These are phyloP conservation scores for Gossypium sturtianum DNA, from an alignment of 345 rosid genomes.

Conservation along the genomic window DNA sequence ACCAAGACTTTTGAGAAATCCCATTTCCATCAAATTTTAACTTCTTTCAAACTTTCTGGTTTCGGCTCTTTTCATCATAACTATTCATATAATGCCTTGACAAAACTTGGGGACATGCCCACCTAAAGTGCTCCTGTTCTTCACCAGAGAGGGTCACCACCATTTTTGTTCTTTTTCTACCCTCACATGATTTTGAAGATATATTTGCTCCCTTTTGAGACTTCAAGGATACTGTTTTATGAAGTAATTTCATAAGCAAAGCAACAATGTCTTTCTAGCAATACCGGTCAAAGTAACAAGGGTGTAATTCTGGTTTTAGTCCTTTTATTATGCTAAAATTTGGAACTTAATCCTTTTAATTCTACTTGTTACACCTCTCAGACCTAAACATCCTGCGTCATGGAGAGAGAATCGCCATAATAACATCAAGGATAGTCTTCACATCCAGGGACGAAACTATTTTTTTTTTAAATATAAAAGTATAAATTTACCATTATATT, in stretches of 20 bases:
- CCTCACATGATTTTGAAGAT: not conserved
- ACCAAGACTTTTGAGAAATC: not conserved
- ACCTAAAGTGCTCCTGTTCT: not conserved
- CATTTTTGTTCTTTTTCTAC: not conserved
- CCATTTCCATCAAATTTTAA: not conserved
- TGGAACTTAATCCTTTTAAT: too few relatives aligned
- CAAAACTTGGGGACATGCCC: not conserved
- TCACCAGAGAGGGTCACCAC: not conserved
- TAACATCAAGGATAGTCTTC: too few relatives aligned
- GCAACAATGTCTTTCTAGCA: not conserved
- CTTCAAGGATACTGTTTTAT: not conserved
- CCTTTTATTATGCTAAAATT: too few relatives aligned
- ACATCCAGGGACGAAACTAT: too few relatives aligned
- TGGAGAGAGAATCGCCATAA: too few relatives aligned
- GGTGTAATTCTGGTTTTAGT: too few relatives aligned
- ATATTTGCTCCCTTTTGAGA: not conserved
- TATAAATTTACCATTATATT: too few relatives aligned
- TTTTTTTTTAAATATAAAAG: too few relatives aligned
- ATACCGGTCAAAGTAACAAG: not conserved
- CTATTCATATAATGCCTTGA: not conserved
- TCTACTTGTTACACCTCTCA: too few relatives aligned
- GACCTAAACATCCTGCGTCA: too few relatives aligned
- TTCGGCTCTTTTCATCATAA: conserved; percentile 3
- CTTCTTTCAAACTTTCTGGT: not conserved
- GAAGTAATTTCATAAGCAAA: not conserved